These are phyloP conservation scores for Sinapis alba DNA, from an alignment of 441 rosid genomes.

Conservation along the genomic window DNA sequence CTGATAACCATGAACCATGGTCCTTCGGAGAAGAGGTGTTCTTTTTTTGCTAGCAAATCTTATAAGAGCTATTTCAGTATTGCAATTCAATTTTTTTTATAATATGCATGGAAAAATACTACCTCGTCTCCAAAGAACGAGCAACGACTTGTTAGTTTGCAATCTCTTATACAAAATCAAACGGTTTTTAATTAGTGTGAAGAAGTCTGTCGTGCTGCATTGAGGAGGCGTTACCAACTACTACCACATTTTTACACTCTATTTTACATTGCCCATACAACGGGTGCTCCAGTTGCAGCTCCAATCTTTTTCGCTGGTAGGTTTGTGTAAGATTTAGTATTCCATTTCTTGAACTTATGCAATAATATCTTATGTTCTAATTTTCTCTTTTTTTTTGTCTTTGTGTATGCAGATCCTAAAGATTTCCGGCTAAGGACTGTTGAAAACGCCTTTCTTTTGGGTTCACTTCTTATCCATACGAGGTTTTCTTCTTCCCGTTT, in stretches of 20 bases:
- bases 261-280: slow-evolving; percentile 84
- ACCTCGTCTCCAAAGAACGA: neutral
- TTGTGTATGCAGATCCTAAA: slow-evolving; percentile 65
- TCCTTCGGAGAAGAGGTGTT: slow-evolving; percentile 95
- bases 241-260: slow-evolving; percentile 88
- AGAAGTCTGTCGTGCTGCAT: slow-evolving; percentile 90
- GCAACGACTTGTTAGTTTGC: neutral
- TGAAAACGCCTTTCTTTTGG: slow-evolving; percentile 89
- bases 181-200: slow-evolving; percentile 61
- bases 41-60: neutral
- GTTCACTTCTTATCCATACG: slow-evolving; percentile 72
- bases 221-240: slow-evolving; percentile 91
- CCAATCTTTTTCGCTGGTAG: slow-evolving; percentile 89
- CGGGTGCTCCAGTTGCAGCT: slow-evolving; percentile 80
- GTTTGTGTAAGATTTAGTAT: slow-evolving; percentile 1
- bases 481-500: slow-evolving; percentile 49
- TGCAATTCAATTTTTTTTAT: neutral
- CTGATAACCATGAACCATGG: slow-evolving; percentile 95
- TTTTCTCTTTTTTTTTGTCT: neutral
- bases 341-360: slow-evolving; percentile 31
- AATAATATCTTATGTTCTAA: slow-evolving; percentile 3
- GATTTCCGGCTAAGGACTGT: slow-evolving; percentile 69
- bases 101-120: neutral
- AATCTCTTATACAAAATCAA: slow-evolving; percentile 1
- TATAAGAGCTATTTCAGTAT: slow-evolving; percentile 4